phyloP scores from a whole-genome alignment of 768 basidiomycete species.

The Suillus tomentosus region DNA sequence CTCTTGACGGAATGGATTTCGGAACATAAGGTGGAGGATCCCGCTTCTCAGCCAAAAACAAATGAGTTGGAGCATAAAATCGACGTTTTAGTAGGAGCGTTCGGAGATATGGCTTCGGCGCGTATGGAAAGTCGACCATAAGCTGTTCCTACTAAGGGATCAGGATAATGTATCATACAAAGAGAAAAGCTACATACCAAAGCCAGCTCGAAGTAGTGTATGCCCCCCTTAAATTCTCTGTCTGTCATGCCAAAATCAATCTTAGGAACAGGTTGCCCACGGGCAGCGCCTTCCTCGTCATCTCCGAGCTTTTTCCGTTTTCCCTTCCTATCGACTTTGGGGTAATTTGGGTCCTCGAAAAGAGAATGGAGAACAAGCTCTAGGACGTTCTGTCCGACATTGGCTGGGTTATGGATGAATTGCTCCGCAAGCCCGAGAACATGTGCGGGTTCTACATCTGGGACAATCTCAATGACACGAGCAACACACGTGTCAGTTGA shows the following conservation, averaged over 20 bases:
- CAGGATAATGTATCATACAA: background rate
- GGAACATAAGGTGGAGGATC: conserved; percentile 38
- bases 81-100: conserved; percentile 36
- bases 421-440: conserved; percentile 49
- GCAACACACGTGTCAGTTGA: conserved; percentile 38
- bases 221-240: conserved; percentile 44
- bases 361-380: conserved; percentile 60
- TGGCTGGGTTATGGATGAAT: conserved; percentile 38
- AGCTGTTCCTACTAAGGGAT: conserved; percentile 47
- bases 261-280: conserved; percentile 43
- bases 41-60: conserved; percentile 42
- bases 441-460: conserved; percentile 65
- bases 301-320: conserved; percentile 44
- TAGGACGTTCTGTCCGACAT: conserved; percentile 39
- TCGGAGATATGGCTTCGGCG: conserved; percentile 58
- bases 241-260: conserved; percentile 57
- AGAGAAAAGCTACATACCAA: conserved; percentile 40
- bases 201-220: conserved; percentile 50
- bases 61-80: conserved; percentile 70
- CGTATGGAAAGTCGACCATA: conserved; percentile 54
- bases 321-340: conserved; percentile 50
- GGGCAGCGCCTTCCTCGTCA: conserved; percentile 26
- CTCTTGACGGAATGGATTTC: conserved; percentile 36
- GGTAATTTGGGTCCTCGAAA: conserved; percentile 64
- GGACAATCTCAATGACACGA: conserved; percentile 66